A percentile compares a stretch with the other conserved stretches of the same genome.
phyloP scores from a whole-genome alignment of 2,329 filamentous ascomycete genomes.

The Amphichorda felina region DNA sequence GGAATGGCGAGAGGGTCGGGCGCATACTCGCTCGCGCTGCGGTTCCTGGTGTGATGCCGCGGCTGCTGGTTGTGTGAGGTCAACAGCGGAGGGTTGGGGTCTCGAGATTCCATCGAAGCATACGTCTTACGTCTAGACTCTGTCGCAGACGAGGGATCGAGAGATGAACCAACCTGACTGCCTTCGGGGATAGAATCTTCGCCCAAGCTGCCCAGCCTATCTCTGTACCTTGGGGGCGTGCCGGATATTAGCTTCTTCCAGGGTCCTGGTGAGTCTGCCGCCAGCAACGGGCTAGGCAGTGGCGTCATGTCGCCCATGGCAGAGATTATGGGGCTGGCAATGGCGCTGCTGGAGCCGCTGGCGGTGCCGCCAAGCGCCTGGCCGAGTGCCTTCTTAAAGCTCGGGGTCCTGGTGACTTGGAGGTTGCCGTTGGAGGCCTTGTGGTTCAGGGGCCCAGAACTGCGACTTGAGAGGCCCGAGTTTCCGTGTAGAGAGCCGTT shows the following conservation, averaged over 20 bases:
- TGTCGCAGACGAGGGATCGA: conserved; percentile 6
- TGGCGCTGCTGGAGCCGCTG: conserved; percentile 51
- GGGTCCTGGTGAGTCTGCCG: conserved; percentile 52
- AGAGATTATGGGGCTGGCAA: conserved; percentile 63
- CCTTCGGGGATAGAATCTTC: conserved; percentile 33
- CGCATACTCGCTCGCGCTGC: conserved; percentile 81
- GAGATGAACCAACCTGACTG: conserved; percentile 32
- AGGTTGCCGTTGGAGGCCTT: conserved; percentile 21
- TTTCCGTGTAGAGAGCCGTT: conserved; percentile 7
- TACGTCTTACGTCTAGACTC: background rate
- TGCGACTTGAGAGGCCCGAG: conserved; percentile 9
- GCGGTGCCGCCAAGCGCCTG: conserved; percentile 35
- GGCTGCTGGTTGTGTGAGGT: conserved; percentile 9
- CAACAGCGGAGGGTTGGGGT: conserved; percentile 2
- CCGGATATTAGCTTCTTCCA: conserved; percentile 31
- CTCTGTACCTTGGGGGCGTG: conserved; percentile 13
- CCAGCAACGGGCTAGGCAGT: conserved; percentile 62
- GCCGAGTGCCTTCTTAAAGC: conserved; percentile 43
- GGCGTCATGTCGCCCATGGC: conserved; percentile 72
- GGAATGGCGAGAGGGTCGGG: conserved; percentile 59
- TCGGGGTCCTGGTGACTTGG: conserved; percentile 48
- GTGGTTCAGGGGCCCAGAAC: conserved; percentile 12
- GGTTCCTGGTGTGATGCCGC: conserved; percentile 57
- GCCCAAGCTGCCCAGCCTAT: conserved; percentile 11
- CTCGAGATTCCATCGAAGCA: background rate